Base-by-base conservation (phyloP, 2,329 filamentous ascomycete species). In the Trichoderma afroharzianum region DNA sequence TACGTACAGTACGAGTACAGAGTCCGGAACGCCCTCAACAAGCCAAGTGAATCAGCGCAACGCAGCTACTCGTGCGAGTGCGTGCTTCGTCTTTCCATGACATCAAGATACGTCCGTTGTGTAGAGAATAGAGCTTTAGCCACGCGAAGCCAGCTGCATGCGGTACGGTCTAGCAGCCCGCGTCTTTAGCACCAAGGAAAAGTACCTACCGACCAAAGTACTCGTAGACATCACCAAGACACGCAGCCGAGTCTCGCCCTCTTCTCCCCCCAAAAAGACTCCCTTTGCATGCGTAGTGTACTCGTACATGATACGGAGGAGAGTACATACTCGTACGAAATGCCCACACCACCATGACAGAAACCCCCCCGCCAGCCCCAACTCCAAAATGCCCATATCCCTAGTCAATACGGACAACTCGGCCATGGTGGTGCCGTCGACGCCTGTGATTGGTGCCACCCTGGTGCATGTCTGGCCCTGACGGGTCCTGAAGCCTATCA, bases 351-450 rank as follows among this genome's bases (percentile, higher is more conserved):
- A 68, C 64, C 64, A 59, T 50, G 33, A 59, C 64, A 32, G 28
- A 18, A 43, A 30, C 6, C 26, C 53, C 64, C 66, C 66, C 66
- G 55, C 66, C 53, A 47, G 36, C 55, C 39, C 55, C 28, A 30
- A 32, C 55, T 30, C 55, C 28, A 30, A 32, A 32, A 58, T 18
- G 18, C 15, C 36, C 36, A 30, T 58, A 30, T 58, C 66, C 66
- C 39, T 69, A 62, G 57, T 69, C 66, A 43, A 69, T 61, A 69
- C 66, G 66, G 66, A 69, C 66, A 53, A 62, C 66, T 69, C 66
- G 66, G 66, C 66, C 21, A 50, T 69, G 66, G 66, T 69, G 57
- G 66, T 61, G 66, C 39, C 57, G 36, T 15, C 11, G 12, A 8
- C 2, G 39, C 28, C 66, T 61, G 39, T 62, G 66, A 62, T 69